Evolutionary conservation across 2,329 filamentous ascomycete species (phyloP).

Genomic region (Sphaerulina vaccinii): DNA sequence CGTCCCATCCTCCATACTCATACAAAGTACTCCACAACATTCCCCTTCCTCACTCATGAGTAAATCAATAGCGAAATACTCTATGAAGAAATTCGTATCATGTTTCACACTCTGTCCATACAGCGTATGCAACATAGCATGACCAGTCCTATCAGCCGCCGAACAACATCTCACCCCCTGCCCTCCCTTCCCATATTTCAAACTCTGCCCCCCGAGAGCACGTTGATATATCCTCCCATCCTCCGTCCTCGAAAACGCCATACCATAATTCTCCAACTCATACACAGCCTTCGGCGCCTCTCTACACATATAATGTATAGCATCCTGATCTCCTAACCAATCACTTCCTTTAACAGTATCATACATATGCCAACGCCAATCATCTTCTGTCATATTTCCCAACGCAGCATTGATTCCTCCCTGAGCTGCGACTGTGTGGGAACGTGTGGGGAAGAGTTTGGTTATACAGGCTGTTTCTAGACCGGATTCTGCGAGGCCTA

Average conservation of each 20-base stretch:
- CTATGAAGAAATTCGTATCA: slow-evolving; percentile 52
- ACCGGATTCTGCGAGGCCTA: slow-evolving; percentile 63
- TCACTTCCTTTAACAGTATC: slow-evolving; percentile 59
- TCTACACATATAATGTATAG: slow-evolving; percentile 60
- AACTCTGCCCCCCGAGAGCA: slow-evolving; percentile 49
- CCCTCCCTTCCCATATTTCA: slow-evolving; percentile 50
- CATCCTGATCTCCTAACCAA: slow-evolving; percentile 60
- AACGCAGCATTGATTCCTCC: slow-evolving; percentile 62
- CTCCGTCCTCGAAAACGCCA: slow-evolving; percentile 52
- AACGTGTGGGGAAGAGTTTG: slow-evolving; percentile 61
- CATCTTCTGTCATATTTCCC: slow-evolving; percentile 56
- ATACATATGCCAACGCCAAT: slow-evolving; percentile 62
- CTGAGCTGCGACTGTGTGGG: slow-evolving; percentile 66
- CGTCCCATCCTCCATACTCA: slow-evolving; percentile 53
- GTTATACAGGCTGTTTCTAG: slow-evolving; percentile 65
- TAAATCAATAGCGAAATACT: slow-evolving; percentile 51
- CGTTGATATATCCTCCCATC: slow-evolving; percentile 51
- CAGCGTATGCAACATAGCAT: slow-evolving; percentile 52
- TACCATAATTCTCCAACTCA: slow-evolving; percentile 57
- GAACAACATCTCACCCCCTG: slow-evolving; percentile 51
- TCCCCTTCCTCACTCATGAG: slow-evolving; percentile 51
- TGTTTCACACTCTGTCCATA: slow-evolving; percentile 52
- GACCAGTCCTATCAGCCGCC: slow-evolving; percentile 50
- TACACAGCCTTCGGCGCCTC: slow-evolving; percentile 55
- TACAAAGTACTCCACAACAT: slow-evolving; percentile 48